Base-by-base conservation (phyloP, 768 basidiomycete genomes). In the Heimioporus sp. region DNA sequence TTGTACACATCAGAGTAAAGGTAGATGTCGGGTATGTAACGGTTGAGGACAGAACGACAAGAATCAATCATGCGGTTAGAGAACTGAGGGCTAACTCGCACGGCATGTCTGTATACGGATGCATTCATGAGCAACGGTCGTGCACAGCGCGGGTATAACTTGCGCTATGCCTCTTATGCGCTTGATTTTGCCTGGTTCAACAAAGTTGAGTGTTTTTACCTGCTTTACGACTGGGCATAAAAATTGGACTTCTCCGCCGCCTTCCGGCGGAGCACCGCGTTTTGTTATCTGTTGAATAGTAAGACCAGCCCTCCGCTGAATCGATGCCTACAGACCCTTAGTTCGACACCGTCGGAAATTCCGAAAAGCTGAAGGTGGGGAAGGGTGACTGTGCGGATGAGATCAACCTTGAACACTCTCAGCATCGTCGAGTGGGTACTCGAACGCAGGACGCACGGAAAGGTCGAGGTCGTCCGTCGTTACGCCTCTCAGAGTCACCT, bases 1-100 rank as follows among this genome's bases (percentile, higher is more conserved):
- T 97, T 96, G 73, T 97, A 98, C 20, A 98, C 94, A 57, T 99
- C 97, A 4, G 97, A 96, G 68, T 98, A 96, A 36, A 99, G 82
- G 71, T 98, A 98, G 28, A 98, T 94, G 66, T 99, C 97, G 35
- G 97, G 96, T 52, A 98, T 97, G 68, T 90, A 97, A 5, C 94
- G 88, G 67, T 98, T 98, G 40, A 99, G 76, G 20, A 99, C 78
- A 3, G 92, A 94, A 36, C 97, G 85, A 16, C 92, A 85, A 9
- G 95, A 82, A 61, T 98, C 96, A 45, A 99, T 97, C 87, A 98
- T 92, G 36, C 97, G 82, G 68, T 97, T 97, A 2, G 95, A 97
- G 66, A 99, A 92, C 65, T 98, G 95, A 20, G 97, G 97, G 57
- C 86, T 96, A 10, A 98, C 93, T 37, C 97, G 88, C 24, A 98